Evolutionary conservation across 768 basidiomycete genomes (phyloP), one percentile per base, ranked within the genome.

Genomic region (Mycena metata): DNA sequence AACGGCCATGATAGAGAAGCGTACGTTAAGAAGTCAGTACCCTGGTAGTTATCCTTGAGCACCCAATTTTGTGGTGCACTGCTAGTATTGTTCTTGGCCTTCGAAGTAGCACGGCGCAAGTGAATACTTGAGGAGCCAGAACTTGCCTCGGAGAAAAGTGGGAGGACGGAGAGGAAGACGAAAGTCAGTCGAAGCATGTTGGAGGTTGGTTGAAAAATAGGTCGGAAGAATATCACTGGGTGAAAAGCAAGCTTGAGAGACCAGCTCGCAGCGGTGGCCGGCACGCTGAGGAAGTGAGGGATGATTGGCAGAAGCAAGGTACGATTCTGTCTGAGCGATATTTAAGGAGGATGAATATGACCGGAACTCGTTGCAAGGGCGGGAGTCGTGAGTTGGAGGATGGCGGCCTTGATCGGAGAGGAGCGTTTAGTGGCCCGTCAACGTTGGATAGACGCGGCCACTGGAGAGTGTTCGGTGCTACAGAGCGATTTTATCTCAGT

Each of bases 241-340:
- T 59, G 3, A 39, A 39, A 39, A 39, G 39, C 39, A 39, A 39
- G 39, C 39, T 39, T 39, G 39, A 39, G 57, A 61, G 60, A 41
- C 60, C 60, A 50, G 60, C 60, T 51, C 60, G 49, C 12, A 42
- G 26, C 24, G 50, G 60, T 61, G 60, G 30, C 60, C 60, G 41
- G 60, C 49, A 61, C 47, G 24, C 21, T 60, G 47, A 61, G 39
- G 39, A 39, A 39, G 39, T 39, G 39, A 42, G 42, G 24, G 41
- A 61, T 23, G 36, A 17, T 33, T 36, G 60, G 59, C 59, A 11
- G 24, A 50, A n/a, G 49, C 49, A 21, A 21, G 17, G 23, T 26
- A 30, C 24, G 30, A 13, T 4, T 51, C 23, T 24, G 0, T 4
- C 19, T 17, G 21, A 16, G 47, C 35, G 17, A 46, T 10, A 5